phyloP scores from a whole-genome alignment of 2,329 filamentous ascomycete species.

The Aspergillus alliaceus region DNA sequence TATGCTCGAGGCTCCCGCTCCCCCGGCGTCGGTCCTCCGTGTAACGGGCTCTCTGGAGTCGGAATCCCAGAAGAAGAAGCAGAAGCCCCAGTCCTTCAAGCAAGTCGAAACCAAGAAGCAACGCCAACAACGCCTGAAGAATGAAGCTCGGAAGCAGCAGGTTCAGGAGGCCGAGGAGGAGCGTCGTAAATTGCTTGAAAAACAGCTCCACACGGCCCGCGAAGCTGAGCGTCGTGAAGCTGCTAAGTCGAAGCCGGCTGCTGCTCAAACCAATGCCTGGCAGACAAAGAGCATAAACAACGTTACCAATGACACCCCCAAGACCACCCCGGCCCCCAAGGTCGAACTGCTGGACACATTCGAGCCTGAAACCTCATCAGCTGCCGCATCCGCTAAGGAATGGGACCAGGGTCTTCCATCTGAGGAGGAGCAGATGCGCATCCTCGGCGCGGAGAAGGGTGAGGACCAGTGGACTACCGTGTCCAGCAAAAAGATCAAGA shows the following conservation, averaged over 20 bases:
- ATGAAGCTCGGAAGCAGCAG: conserved; percentile 72
- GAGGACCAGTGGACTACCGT: conserved; percentile 64
- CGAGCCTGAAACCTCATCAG: conserved; percentile 24
- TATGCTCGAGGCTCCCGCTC: conserved; percentile 76
- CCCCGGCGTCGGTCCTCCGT: conserved; percentile 73
- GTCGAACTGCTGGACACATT: conserved; percentile 46
- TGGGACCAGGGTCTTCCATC: conserved; percentile 54
- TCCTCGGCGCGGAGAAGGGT: conserved; percentile 46
- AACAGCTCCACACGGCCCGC: conserved; percentile 78
- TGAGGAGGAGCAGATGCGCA: conserved; percentile 62
- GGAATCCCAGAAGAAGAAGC: conserved; percentile 56
- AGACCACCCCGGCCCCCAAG: conserved; percentile 18
- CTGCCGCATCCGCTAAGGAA: conserved; percentile 27
- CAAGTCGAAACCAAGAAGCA: conserved; percentile 88
- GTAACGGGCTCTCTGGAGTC: conserved; percentile 65
- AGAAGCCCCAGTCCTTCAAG: conserved; percentile 60
- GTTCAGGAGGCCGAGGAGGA: conserved; percentile 77
- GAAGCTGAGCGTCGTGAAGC: conserved; percentile 80
- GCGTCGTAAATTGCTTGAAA: conserved; percentile 74
- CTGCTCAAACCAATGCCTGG: conserved; percentile 54
- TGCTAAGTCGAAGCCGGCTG: conserved; percentile 46
- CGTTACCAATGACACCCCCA: conserved; percentile 23
- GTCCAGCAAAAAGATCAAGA: conserved; percentile 58
- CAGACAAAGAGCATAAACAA: conserved; percentile 38
- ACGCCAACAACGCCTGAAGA: conserved; percentile 87